These are phyloP conservation scores for Lachnellula willkommii DNA, from an alignment of 2,329 filamentous ascomycete genomes.

Conservation along the genomic window DNA sequence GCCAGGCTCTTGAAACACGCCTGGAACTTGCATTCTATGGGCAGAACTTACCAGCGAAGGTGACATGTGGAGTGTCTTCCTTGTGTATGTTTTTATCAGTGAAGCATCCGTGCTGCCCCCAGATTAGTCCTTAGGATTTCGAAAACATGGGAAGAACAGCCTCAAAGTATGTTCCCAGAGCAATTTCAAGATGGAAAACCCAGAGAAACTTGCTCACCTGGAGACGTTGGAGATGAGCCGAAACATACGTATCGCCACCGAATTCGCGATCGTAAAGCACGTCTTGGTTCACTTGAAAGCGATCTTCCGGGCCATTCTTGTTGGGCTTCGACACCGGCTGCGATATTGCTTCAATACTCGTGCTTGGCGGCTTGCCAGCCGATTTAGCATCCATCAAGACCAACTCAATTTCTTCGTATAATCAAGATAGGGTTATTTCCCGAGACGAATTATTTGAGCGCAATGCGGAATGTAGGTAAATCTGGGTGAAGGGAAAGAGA, in stretches of 20 bases:
- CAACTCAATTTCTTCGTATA: too few species aligned
- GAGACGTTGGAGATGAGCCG: slow-evolving; percentile 44
- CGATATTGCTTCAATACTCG: background rate
- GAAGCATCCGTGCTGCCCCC: slow-evolving; percentile 41
- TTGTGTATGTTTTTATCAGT: slow-evolving; percentile 39
- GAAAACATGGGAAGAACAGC: too few species aligned
- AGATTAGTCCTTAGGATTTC: too few species aligned
- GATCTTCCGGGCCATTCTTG: slow-evolving; percentile 19
- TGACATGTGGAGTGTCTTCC: slow-evolving; percentile 37
- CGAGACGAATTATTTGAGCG: too few species aligned
- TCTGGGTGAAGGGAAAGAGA: background rate
- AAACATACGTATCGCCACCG: slow-evolving; percentile 43
- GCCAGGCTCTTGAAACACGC: background rate
- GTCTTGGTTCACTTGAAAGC: slow-evolving; percentile 31
- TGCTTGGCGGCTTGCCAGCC: background rate
- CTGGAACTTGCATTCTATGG: background rate
- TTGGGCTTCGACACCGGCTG: slow-evolving; percentile 1
- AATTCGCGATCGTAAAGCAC: slow-evolving; percentile 45
- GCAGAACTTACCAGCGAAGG: slow-evolving; percentile 34
- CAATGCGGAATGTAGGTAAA: background rate
- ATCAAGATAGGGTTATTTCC: too few species aligned
- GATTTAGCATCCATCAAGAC: background rate
- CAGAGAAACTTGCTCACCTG: too few species aligned
- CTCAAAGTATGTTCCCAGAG: too few species aligned
- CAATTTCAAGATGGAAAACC: too few species aligned